Evolutionary conservation across 768 basidiomycete genomes (phyloP).

Genomic region (Phylloporus sp.): DNA sequence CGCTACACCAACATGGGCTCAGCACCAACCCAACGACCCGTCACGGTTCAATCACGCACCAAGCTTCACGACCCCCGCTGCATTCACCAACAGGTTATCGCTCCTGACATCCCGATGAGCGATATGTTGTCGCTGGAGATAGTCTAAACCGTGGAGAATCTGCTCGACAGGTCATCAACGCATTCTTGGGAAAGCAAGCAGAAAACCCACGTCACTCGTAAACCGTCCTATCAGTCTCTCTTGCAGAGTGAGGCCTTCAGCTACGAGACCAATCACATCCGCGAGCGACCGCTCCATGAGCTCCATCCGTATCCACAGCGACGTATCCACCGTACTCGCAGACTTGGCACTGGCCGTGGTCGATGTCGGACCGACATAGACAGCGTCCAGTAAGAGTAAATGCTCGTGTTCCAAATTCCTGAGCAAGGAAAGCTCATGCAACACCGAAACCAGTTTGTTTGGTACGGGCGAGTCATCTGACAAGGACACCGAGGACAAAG

Average conservation of each 20-base stretch:
- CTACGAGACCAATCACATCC: slow-evolving; percentile 66
- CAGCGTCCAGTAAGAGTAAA: slow-evolving; percentile 61
- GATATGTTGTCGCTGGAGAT: slow-evolving; percentile 59
- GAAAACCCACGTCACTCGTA: slow-evolving; percentile 63
- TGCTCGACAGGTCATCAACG: slow-evolving; percentile 26
- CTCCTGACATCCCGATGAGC: slow-evolving; percentile 84
- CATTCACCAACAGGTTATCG: slow-evolving; percentile 75
- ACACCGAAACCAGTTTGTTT: slow-evolving; percentile 60
- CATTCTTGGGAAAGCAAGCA: not conserved
- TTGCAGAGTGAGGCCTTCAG: slow-evolving; percentile 57
- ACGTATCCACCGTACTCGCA: slow-evolving; percentile 39
- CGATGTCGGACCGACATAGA: slow-evolving; percentile 56
- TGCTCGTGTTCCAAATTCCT: slow-evolving; percentile 55
- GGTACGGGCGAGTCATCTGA: slow-evolving; percentile 36
- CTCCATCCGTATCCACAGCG: slow-evolving; percentile 86
- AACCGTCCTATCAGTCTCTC: slow-evolving; percentile 74
- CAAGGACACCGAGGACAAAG: slow-evolving; percentile 24
- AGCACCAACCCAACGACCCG: too few relatives aligned
- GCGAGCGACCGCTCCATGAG: slow-evolving; percentile 87
- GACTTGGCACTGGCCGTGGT: slow-evolving; percentile 19
- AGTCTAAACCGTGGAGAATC: slow-evolving; percentile 64
- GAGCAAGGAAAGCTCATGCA: slow-evolving; percentile 59
- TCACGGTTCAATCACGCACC: slow-evolving; percentile 40
- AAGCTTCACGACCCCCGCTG: slow-evolving; percentile 67
- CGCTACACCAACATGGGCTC: slow-evolving; percentile 39